These are phyloP conservation scores for Senna tora DNA, from an alignment of 306 rosid species.

Conservation along the genomic window DNA sequence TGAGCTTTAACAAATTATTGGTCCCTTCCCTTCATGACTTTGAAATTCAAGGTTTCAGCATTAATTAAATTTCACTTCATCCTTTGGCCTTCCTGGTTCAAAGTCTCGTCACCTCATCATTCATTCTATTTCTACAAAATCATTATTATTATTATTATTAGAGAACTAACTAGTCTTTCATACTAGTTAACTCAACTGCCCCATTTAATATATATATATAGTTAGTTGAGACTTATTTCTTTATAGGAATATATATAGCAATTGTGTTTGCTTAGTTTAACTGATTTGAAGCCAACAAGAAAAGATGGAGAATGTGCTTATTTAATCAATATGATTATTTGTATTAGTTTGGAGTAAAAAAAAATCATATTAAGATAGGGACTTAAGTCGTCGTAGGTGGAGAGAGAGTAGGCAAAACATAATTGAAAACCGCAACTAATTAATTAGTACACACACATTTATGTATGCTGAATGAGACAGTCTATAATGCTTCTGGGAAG, in stretches of 20 bases:
- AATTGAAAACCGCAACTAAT: no score
- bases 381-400: no score
- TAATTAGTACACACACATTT: no score
- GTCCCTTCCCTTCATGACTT: slow-evolving; percentile 1
- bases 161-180: background rate
- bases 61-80: background rate
- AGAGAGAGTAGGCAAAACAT: no score
- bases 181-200: background rate
- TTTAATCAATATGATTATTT: no score
- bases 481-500: no score
- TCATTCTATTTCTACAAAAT: background rate
- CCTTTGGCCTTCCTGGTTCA: background rate
- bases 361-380: no score
- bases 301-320: no score
- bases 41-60: background rate
- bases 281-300: background rate
- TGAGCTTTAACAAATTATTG: background rate
- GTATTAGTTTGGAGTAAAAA: no score
- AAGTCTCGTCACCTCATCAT: slow-evolving; percentile 19
- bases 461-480: no score
- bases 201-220: background rate
- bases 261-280: background rate
- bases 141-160: background rate
- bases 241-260: no score
- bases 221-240: background rate